Evolutionary conservation across 495 filamentous ascomycete species (phyloP), one percentile per base, ranked within the genome.

Genomic region (Umbilicaria muhlenbergii): DNA sequence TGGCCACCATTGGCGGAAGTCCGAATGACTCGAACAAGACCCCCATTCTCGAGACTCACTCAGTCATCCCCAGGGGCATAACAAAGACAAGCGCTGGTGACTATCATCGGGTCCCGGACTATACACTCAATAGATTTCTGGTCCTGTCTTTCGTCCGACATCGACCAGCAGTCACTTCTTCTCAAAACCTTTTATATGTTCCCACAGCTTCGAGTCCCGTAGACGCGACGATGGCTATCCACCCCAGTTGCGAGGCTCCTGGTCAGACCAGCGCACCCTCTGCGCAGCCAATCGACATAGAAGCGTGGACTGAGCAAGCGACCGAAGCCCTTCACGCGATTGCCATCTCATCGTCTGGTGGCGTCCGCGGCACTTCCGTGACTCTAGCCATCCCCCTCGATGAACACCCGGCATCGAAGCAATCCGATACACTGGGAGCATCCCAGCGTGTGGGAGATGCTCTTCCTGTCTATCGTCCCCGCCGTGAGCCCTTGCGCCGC

Each of bases 271-370:
- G n/a, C 37, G 49, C 24, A 32, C 39, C 36, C 18, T 19, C 21
- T 49, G 34, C 34, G 3, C 66, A 66, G 45, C 57, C 64, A 13
- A 53, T 62, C 36, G 64, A 67, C 16, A 72, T 73, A 43, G 67
- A 68, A 38, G 61, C 63, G 31, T 73, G 69, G 70, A 67, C 69
- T 11, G 68, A 70, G 46, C 65, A 73, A 50, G 66, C 67, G 14
- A 51, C 65, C 17, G 59, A 62, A 31, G 64, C 68, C 34, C 42
- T 73, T 21, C 55, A 62, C 40, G 53, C 60, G 24, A 47, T 71
- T 45, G 61, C 61, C 32, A 46, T 71, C 5, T 62, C 62, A 28
- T 45, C 55, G 13, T n/a, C 51, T 49, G 19, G 36, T 40, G 32
- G 34, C 17, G 42, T 62, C 38, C 63, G 63, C 14, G 67, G 67